Evolutionary conservation across 768 basidiomycete species (phyloP).

Genomic region (Mycena chlorophos): DNA sequence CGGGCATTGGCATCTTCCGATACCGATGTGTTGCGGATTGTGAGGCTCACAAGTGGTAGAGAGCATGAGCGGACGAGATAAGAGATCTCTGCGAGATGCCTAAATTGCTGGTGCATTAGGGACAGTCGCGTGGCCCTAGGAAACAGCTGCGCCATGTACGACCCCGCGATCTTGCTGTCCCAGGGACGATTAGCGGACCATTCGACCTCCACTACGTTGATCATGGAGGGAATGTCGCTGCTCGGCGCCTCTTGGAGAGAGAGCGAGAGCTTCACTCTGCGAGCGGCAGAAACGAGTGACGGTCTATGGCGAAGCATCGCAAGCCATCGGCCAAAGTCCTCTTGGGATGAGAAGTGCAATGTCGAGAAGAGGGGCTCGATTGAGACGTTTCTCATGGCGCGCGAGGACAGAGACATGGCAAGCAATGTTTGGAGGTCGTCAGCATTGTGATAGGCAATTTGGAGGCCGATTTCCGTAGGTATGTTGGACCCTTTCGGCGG

Average conservation of each 20-base stretch:
- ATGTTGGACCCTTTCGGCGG: constrained; percentile 14
- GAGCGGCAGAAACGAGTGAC: background rate
- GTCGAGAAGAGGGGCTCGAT: constrained; percentile 9
- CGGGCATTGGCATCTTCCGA: background rate
- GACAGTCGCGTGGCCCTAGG: background rate
- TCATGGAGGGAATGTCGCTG: background rate
- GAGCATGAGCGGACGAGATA: background rate
- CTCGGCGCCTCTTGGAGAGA: background rate
- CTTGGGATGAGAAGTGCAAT: constrained; percentile 3
- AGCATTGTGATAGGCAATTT: constrained; percentile 13
- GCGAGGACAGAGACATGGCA: constrained; percentile 9
- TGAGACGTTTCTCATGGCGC: constrained; percentile 2
- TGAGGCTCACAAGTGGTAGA: background rate
- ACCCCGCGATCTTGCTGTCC: background rate
- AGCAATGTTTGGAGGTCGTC: constrained; percentile 5
- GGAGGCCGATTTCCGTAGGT: constrained; percentile 7
- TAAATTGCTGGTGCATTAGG: background rate
- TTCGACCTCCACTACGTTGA: background rate
- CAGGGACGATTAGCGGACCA: background rate
- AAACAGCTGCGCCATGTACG: background rate
- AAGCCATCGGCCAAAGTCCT: constrained; percentile 10
- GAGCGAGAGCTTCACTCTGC: constrained; percentile 6
- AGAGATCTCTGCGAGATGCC: background rate
- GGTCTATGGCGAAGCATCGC: constrained; percentile 8
- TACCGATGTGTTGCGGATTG: background rate